Percentiles rank a stretch among this genome's conserved stretches.
Evolutionary conservation across 2,329 filamentous ascomycete genomes (phyloP).

Genomic region (Ambrosiella cleistominuta): DNA sequence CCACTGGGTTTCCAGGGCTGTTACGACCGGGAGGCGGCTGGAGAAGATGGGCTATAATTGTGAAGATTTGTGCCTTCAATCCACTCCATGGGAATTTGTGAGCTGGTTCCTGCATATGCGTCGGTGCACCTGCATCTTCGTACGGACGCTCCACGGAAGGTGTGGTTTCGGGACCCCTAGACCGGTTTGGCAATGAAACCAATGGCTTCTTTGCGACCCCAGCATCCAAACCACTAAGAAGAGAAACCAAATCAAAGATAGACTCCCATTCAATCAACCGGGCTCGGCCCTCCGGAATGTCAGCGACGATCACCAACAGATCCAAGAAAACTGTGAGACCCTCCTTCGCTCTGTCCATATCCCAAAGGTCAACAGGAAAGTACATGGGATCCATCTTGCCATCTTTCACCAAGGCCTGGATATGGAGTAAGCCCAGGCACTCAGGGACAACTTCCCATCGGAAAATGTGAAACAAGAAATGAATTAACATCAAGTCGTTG

Average conservation of each 20-base stretch:
- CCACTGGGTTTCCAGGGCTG: constrained; percentile 49
- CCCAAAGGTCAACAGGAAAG: constrained; percentile 89
- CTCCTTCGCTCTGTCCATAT: constrained; percentile 93
- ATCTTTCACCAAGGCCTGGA: constrained; percentile 76
- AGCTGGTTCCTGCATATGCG: constrained; percentile 38
- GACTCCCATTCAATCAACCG: constrained; percentile 86
- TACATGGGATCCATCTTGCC: constrained; percentile 61
- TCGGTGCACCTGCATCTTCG: constrained; percentile 1
- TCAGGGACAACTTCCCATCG: constrained; percentile 84
- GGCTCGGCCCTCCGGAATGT: constrained; percentile 65
- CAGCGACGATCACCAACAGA: constrained; percentile 77
- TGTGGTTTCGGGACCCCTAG: constrained; percentile 19
- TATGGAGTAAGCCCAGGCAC: constrained; percentile 81
- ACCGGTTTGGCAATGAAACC: constrained; percentile 20
- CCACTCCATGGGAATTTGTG: constrained; percentile 51
- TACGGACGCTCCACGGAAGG: constrained; percentile 26
- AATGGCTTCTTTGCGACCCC: constrained; percentile 72
- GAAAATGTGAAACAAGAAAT: constrained; percentile 87
- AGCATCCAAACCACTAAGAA: constrained; percentile 73
- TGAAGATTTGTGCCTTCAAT: constrained; percentile 81
- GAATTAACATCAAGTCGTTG: constrained; percentile 30
- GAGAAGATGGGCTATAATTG: constrained; percentile 74
- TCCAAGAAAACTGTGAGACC: constrained; percentile 88
- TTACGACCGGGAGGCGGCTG: constrained; percentile 55
- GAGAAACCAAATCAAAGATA: constrained; percentile 69